Percentiles rank a stretch among this genome's conserved stretches.
phyloP scores from a whole-genome alignment of 164 flowering plant genomes.

The Berberis vulgaris region DNA sequence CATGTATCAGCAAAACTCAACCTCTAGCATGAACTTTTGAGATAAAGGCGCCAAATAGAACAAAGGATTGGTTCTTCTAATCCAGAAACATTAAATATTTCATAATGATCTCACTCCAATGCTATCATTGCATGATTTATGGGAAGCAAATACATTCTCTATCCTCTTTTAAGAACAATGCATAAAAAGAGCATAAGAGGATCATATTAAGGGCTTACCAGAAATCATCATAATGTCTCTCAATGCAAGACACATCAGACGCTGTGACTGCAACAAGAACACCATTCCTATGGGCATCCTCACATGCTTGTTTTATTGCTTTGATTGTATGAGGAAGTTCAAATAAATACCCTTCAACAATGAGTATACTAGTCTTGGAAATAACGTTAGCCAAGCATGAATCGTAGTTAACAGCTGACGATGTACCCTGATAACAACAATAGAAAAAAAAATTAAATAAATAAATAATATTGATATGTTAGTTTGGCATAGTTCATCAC shows the following conservation, averaged over 20 bases:
- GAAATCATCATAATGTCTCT: conserved; percentile 80
- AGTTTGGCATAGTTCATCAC: not conserved
- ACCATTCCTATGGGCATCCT: conserved; percentile 68
- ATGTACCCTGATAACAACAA: conserved; percentile 60
- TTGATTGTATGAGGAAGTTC: conserved; percentile 82
- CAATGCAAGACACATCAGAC: conserved; percentile 88
- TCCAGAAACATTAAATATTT: too few species aligned
- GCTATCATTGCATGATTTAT: too few species aligned
- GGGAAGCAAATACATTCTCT: too few species aligned
- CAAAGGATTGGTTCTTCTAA: too few species aligned
- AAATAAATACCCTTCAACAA: conserved; percentile 94
- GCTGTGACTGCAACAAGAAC: conserved; percentile 90
- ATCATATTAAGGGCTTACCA: conserved; percentile 42
- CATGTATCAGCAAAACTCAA: too few species aligned
- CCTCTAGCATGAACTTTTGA: too few species aligned
- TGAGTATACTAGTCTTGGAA: conserved; percentile 67
- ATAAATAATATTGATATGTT: not conserved
- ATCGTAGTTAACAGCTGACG: conserved; percentile 66
- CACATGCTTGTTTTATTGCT: conserved; percentile 69
- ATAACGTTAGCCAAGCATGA: conserved; percentile 49
- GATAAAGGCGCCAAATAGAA: too few species aligned
- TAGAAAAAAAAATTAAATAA: not conserved
- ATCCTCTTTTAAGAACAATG: too few species aligned
- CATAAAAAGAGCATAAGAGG: not conserved
- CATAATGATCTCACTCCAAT: too few species aligned